Base-by-base conservation (phyloP, 2,329 filamentous ascomycete genomes). In the Trichoderma harzianum region DNA sequence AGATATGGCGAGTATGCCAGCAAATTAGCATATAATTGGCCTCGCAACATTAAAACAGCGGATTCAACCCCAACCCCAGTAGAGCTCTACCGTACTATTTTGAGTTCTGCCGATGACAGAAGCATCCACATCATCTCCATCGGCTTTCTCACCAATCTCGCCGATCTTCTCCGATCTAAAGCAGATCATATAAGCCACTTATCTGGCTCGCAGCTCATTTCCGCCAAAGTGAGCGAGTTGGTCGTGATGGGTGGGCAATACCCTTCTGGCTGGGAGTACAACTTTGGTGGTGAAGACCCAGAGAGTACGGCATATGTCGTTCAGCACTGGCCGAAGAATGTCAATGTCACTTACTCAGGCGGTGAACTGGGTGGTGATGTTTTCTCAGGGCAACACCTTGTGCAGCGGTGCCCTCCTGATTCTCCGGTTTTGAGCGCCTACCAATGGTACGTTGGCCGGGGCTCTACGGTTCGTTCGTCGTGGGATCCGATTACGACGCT, bases 51-150 rank as follows among this genome's bases (percentile, higher is more conserved):
- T 53, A 11, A 61, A 7, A 24, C 39, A 1, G 21, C 57, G 3
- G 34, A 21, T 30, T 62, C 43, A n/a, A 69, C 55, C 2, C 67
- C 39, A 39, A 39, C 67, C 1, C 55, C 67, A 6, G 36, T 53
- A 53, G 57, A 69, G 7, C 36, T 69, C 5, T 69, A 69, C 21
- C 55, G 36, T 16, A 61, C 10, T 5, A 7, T 69, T 10, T 47
- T 69, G 8, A 62, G 39, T 8, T 69, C 67, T 36, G 57, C 28
- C 3, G 28, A 47, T 11, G 39, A 69, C 8, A 8, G 21, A 32
- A 69, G 65, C 36, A 53, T 69, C n/a, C 39, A 69, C 16, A 53
- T 69, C 55, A 69, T 69, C 28, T 69, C 67, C 16, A 36, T 69
- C 5, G 66, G 66, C 6, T 24, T 47, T 26, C 66, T 69, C 10